Conservation (phyloP, 495 filamentous ascomycete genomes). For the Hapsidospora chrysogenum region DNA sequence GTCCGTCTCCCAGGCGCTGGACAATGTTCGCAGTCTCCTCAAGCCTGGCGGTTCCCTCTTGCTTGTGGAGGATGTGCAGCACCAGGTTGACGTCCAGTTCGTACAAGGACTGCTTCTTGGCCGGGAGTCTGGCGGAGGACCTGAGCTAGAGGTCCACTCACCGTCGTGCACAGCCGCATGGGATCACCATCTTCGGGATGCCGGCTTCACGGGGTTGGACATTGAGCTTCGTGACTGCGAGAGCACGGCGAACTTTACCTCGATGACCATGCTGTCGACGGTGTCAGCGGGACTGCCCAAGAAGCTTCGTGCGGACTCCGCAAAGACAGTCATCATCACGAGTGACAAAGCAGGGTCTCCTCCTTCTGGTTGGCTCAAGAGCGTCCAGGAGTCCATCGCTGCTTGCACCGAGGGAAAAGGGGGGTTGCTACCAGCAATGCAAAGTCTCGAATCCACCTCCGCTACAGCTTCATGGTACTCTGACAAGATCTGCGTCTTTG, state of each 20-base stretch:
- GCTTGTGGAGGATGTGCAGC: slow-evolving; percentile 11
- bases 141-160: slow-evolving; percentile 9
- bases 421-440: too few relatives aligned
- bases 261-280: slow-evolving; percentile 10
- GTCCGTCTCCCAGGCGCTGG: slow-evolving; percentile 17
- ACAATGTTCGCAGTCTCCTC: slow-evolving; percentile 24
- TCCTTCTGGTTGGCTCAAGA: not conserved
- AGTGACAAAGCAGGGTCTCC: not conserved
- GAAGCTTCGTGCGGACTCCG: not conserved
- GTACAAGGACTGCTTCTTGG: slow-evolving; percentile 19
- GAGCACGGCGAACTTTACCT: too few relatives aligned
- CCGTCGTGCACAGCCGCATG: slow-evolving; percentile 7
- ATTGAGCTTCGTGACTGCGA: too few relatives aligned
- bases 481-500: too few relatives aligned
- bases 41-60: slow-evolving; percentile 28
- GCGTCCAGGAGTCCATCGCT: too few relatives aligned
- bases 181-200: slow-evolving; percentile 11
- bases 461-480: too few relatives aligned
- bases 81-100: slow-evolving; percentile 10
- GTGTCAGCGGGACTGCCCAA: not conserved
- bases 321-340: not conserved
- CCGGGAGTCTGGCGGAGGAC: slow-evolving; percentile 28
- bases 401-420: too few relatives aligned
- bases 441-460: too few relatives aligned
- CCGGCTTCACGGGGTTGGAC: slow-evolving; percentile 20